Evolutionary conservation across 768 basidiomycete species (phyloP), one percentile per base, ranked within the genome.

Genomic region (Boletus eberwhitei): DNA sequence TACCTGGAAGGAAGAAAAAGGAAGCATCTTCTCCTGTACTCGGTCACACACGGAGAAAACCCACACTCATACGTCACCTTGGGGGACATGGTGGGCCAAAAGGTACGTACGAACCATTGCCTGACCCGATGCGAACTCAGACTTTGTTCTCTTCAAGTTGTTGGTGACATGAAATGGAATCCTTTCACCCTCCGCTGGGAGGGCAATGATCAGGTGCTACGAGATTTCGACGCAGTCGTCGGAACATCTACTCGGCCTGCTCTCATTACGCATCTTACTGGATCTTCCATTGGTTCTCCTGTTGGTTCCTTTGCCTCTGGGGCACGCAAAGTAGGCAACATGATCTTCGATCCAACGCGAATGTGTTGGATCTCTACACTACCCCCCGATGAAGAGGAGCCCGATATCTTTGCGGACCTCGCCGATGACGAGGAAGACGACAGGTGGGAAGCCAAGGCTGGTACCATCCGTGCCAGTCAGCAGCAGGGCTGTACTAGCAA

Each of bases 111-210:
- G 31, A 14, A 21, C 43, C 35, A 39, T 41, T 43, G 41, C 54
- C 47, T 48, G 22, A 40, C 31, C n/a, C 14, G 31, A 38, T 53
- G 26, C 46, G 41, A 57, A 58, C 59, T 69, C 41, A 65, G 48
- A 34, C 31, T 14, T 50, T 37, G 8, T 51, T 47, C 57, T n/a
- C 3, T 36, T 48, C 41, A 64, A 96, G 96, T 93, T 43, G 83
- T 96, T 53, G 94, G 93, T 21, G 92, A 95, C 51, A 99, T 99
- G 96, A 90, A 84, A 64, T 99, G 93, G 91, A 98, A 99, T 72
- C 95, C 96, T 38, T 75, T 73, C 17, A 85, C 85, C 2, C 81
- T 90, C 16, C 87, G 92, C 35, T 99, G 96, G 96, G 96, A 99
- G 77, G 96, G 96, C 49, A 98, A 99, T 70, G 96, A 99, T 59